These are phyloP conservation scores for Alternaria viburni DNA, from an alignment of 2,329 filamentous ascomycete species.

Conservation along the genomic window DNA sequence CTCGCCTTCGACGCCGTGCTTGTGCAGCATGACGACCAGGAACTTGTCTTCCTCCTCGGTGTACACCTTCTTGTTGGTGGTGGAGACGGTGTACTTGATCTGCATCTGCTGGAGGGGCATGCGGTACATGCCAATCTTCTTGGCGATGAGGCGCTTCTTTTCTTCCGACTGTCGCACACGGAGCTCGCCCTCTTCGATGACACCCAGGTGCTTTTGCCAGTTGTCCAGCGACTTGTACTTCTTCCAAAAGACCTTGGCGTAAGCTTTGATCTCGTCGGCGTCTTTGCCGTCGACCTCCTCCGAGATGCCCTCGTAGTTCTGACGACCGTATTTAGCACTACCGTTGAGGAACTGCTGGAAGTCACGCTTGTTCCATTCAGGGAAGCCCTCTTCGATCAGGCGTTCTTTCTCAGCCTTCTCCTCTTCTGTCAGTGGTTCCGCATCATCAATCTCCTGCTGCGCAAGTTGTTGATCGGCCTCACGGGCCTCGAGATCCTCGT, in stretches of 20 bases:
- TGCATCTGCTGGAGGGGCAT: slow-evolving; percentile 97
- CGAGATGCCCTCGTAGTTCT: slow-evolving; percentile 83
- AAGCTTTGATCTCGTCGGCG: slow-evolving; percentile 82
- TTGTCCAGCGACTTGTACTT: slow-evolving; percentile 89
- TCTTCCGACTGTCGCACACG: slow-evolving; percentile 87
- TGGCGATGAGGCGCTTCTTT: slow-evolving; percentile 88
- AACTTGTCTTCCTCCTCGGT: slow-evolving; percentile 98
- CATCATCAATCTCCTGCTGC: slow-evolving; percentile 92
- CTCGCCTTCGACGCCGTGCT: slow-evolving; percentile 89
- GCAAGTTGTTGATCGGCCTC: slow-evolving; percentile 86
- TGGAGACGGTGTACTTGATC: slow-evolving; percentile 98
- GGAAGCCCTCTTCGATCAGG: slow-evolving; percentile 84
- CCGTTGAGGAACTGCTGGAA: slow-evolving; percentile 99
- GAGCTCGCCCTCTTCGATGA: slow-evolving; percentile 92
- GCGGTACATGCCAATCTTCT: slow-evolving; percentile 97
- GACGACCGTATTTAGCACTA: slow-evolving; percentile 88
- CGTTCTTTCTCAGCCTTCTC: slow-evolving; percentile 86
- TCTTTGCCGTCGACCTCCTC: slow-evolving; percentile 92
- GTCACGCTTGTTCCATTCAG: slow-evolving; percentile 94
- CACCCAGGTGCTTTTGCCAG: slow-evolving; percentile 84
- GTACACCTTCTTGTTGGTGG: slow-evolving; percentile 99
- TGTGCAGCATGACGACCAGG: slow-evolving; percentile 89
- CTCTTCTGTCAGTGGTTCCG: slow-evolving; percentile 83
- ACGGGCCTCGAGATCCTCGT: slow-evolving; percentile 84
- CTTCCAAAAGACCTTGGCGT: slow-evolving; percentile 96